Percentiles rank a stretch among this genome's conserved stretches.
Evolutionary conservation across 768 basidiomycete genomes (phyloP).

Genomic region (Suillus weaverae): DNA sequence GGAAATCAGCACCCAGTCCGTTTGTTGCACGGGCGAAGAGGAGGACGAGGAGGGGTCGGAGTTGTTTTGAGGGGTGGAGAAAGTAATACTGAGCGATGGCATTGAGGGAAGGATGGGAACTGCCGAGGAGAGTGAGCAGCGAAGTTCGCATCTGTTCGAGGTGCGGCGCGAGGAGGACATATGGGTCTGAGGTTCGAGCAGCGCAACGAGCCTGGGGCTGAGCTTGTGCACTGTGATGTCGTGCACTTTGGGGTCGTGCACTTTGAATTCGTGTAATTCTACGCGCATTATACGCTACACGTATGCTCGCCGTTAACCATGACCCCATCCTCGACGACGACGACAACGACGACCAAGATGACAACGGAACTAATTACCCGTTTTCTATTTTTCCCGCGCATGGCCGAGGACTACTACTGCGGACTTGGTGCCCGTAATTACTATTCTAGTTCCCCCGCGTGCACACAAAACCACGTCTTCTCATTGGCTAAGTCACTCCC

Average conservation of each 20-base stretch:
- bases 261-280: background rate
- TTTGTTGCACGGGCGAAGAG: conserved; percentile 93
- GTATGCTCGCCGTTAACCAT: conserved; percentile 18
- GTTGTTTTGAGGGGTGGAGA: conserved; percentile 82
- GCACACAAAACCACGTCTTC: conserved; percentile 1
- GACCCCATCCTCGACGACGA: conserved; percentile 23
- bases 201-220: conserved; percentile 33
- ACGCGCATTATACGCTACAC: conserved; percentile 16
- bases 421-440: background rate
- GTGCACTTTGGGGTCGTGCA: conserved; percentile 16
- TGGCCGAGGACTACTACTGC: background rate
- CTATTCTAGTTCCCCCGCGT: background rate
- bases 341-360: conserved; percentile 1
- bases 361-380: background rate
- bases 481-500: conserved; percentile 7
- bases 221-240: conserved; percentile 41
- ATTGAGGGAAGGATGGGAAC: conserved; percentile 84
- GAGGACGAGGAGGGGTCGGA: conserved; percentile 86
- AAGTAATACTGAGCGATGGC: conserved; percentile 94
- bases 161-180: conserved; percentile 69
- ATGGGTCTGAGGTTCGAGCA: conserved; percentile 51
- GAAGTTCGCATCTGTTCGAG: conserved; percentile 68
- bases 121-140: conserved; percentile 77
- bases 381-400: conserved; percentile 10
- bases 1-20: conserved; percentile 72